Evolutionary conservation across 2,329 filamentous ascomycete genomes (phyloP), one percentile per base, ranked within the genome.

Genomic region (Fusarium algeriense): DNA sequence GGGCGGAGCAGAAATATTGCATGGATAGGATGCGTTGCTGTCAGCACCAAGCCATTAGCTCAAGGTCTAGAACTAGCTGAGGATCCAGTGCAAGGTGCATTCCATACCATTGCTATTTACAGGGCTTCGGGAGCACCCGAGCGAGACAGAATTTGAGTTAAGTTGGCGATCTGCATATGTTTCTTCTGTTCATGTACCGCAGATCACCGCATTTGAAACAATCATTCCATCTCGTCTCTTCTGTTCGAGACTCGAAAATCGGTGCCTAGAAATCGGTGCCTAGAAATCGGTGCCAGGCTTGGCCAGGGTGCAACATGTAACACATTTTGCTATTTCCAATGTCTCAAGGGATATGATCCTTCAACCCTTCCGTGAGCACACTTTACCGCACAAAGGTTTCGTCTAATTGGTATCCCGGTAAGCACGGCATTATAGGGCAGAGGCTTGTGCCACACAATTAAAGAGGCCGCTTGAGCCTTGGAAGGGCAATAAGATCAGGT

Each of bases 51-150:
- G 43, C 30, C 61, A 55, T 59, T 64, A 52, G 46, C 19, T 37
- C 35, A 30, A 20, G 53, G 67, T 60, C 70, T 70, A 60, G 56
- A 73, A 60, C 66, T 54, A 70, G 61, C 58, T 67, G 53, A 63
- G 41, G 55, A 35, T 37, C 32, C 49, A 41, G 41, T 32, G 14
- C 26, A 49, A 19, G 44, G 45, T 15, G 32, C 45, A 44, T 49
- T 43, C 32, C 38, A 44, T 49, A n/a, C 20, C 35, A 28, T 60
- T 60, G 37, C 44, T 50, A 50, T 37, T 46, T 41, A 54, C 53
- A 65, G 63, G 44, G 59, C 52, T 35, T 73, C 67, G 63, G 67
- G 70, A 71, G 49, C 55, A 58, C 34, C 67, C 70, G 59, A 69
- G 43, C 34, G 44, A 46, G 44, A 43, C 23, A 63, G 30, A 44